Percentiles rank a stretch among this genome's conserved stretches.
phyloP scores from a whole-genome alignment of 2,329 filamentous ascomycete genomes.

The Trichoderma harzianum region DNA sequence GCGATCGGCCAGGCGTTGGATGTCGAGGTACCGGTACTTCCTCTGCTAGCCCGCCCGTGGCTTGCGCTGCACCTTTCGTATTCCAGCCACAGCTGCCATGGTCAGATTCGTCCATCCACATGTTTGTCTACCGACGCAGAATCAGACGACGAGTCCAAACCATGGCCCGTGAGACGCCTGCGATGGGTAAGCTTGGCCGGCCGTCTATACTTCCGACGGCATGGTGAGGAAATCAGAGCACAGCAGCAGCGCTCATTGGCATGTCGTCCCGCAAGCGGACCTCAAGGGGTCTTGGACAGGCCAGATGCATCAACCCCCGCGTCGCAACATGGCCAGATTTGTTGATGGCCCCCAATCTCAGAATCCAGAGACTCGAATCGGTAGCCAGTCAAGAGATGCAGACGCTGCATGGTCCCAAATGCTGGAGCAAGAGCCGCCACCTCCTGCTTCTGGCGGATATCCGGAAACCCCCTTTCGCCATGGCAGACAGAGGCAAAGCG shows the following conservation, averaged over 20 bases:
- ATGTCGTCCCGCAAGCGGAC: neutral
- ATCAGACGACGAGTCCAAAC: neutral
- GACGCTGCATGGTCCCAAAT: neutral
- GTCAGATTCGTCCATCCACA: slow-evolving; percentile 6
- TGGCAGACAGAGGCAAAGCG: neutral
- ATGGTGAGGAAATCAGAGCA: neutral
- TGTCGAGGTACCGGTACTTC: slow-evolving; percentile 12
- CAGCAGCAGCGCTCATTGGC: neutral
- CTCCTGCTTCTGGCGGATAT: slow-evolving; percentile 3
- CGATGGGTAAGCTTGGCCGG: slow-evolving; percentile 2
- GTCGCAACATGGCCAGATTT: neutral
- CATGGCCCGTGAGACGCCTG: slow-evolving; percentile 3
- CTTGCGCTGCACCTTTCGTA: slow-evolving; percentile 10
- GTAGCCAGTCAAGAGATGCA: neutral
- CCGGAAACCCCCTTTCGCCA: neutral
- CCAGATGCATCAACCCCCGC: slow-evolving; percentile 1
- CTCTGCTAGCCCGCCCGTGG: neutral
- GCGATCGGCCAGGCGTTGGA: neutral
- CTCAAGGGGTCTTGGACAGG: neutral
- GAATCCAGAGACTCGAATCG: neutral
- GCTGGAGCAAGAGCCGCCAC: neutral
- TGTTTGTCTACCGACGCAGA: neutral
- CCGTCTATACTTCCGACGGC: neutral
- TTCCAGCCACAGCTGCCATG: slow-evolving; percentile 10
- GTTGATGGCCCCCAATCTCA: slow-evolving; percentile 1